These are phyloP conservation scores for Rheum nobile DNA, from an alignment of 148 eudicot species.

Conservation along the genomic window DNA sequence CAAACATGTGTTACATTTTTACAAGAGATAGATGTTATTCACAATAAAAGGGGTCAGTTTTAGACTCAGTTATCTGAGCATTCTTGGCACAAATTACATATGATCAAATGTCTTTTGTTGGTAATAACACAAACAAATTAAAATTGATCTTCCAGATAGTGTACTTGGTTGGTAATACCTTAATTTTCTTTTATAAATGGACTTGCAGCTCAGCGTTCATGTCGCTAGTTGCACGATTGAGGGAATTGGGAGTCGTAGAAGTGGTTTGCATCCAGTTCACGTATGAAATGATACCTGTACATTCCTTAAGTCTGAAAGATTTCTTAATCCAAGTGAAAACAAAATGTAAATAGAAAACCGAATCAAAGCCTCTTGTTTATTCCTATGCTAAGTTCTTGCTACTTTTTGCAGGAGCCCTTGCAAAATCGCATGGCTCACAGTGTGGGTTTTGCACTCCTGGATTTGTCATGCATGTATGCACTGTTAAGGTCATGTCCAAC, in stretches of 20 bases:
- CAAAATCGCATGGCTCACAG: slow-evolving; percentile 84
- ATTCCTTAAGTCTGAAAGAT: background rate
- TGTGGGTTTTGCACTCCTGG: slow-evolving; percentile 99
- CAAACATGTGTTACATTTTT: too few species aligned
- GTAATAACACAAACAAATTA: too few species aligned
- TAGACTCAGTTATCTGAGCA: too few species aligned
- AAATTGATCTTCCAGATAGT: too few species aligned
- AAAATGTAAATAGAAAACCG: background rate
- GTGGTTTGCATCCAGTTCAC: slow-evolving; percentile 97
- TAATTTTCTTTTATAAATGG: too few species aligned
- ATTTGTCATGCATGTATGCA: slow-evolving; percentile 96
- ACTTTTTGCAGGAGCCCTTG: slow-evolving; percentile 63
- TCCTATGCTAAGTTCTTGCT: background rate
- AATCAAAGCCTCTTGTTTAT: background rate
- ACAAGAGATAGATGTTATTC: too few species aligned
- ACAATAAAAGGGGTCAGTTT: too few species aligned
- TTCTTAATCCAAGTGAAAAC: background rate
- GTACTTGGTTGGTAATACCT: too few species aligned
- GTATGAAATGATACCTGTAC: slow-evolving; percentile 20
- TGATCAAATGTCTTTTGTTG: too few species aligned
- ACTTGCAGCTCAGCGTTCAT: too few species aligned
- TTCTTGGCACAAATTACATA: too few species aligned
- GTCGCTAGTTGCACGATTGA: too few species aligned
- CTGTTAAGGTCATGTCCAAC: slow-evolving; percentile 62
- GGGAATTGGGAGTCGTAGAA: slow-evolving; percentile 73